These are phyloP conservation scores for Neohortaea acidophila DNA, from an alignment of 495 filamentous ascomycete species.

Conservation along the genomic window DNA sequence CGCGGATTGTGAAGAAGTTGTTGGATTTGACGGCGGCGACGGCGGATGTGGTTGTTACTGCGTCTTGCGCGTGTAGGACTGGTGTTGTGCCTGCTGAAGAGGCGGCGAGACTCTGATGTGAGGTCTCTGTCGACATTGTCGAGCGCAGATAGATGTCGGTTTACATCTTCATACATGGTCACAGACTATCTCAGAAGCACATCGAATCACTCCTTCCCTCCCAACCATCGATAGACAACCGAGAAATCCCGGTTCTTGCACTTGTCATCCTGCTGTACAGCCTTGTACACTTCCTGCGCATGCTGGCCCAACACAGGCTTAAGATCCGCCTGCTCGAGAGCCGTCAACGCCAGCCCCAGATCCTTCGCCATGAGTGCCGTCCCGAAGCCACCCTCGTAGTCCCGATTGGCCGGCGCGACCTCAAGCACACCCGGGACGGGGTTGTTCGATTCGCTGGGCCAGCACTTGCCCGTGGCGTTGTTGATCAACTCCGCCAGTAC, in stretches of 20 bases:
- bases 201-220: conserved; percentile 22
- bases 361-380: conserved; percentile 69
- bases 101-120: too few species aligned
- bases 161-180: too few species aligned
- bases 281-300: conserved; percentile 26
- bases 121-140: too few species aligned
- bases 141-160: too few species aligned
- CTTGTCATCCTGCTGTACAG: conserved; percentile 19
- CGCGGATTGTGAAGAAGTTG: conserved; percentile 33
- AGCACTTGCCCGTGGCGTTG: conserved; percentile 71
- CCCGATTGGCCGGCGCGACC: conserved; percentile 52
- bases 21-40: conserved; percentile 35
- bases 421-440: conserved; percentile 75
- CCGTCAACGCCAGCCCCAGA: conserved; percentile 25
- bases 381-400: conserved; percentile 72
- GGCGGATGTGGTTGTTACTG: conserved; percentile 43
- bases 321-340: conserved; percentile 21
- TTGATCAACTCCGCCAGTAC: conserved; percentile 69
- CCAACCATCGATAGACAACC: conserved; percentile 30
- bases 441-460: conserved; percentile 87
- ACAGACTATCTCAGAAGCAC: too few species aligned
- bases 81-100: too few species aligned
- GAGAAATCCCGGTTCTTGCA: conserved; percentile 29
- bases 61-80: too few species aligned
- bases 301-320: conserved; percentile 19